Percentiles rank a stretch among this genome's conserved stretches.
These are phyloP conservation scores for Fusarium sp. DNA, from an alignment of 2,329 filamentous ascomycete species.

Conservation along the genomic window DNA sequence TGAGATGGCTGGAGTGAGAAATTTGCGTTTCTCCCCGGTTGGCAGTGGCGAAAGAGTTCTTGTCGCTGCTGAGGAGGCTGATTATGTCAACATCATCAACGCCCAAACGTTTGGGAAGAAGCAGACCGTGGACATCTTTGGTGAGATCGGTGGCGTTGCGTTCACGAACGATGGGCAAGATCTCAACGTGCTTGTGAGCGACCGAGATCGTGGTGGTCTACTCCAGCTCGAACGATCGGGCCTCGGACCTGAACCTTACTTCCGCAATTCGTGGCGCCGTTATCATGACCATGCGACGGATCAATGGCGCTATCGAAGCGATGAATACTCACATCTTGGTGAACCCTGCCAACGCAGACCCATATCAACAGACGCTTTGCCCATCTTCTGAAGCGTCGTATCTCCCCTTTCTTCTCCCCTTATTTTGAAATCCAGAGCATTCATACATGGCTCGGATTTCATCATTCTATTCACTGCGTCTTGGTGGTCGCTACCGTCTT, in stretches of 20 bases:
- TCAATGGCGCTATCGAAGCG: slow-evolving; percentile 23
- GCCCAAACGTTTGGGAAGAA: slow-evolving; percentile 71
- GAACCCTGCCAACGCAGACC: slow-evolving; percentile 35
- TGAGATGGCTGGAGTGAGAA: slow-evolving; percentile 75
- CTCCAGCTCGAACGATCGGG: slow-evolving; percentile 67
- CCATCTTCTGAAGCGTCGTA: slow-evolving; percentile 23
- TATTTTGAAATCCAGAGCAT: not conserved
- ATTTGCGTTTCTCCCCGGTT: slow-evolving; percentile 76
- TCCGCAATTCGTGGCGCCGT: slow-evolving; percentile 35
- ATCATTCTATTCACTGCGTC: slow-evolving; percentile 9
- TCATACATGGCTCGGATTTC: slow-evolving; percentile 1
- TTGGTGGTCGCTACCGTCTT: slow-evolving; percentile 7
- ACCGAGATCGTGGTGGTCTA: slow-evolving; percentile 73
- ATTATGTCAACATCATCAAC: slow-evolving; percentile 77
- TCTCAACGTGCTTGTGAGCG: slow-evolving; percentile 75
- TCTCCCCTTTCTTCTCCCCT: not conserved
- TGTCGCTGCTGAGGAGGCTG: slow-evolving; percentile 79
- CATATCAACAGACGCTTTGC: slow-evolving; percentile 28
- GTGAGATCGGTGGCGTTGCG: slow-evolving; percentile 75
- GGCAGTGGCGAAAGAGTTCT: slow-evolving; percentile 75
- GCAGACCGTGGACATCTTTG: slow-evolving; percentile 79
- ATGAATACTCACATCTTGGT: slow-evolving; percentile 12
- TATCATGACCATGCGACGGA: slow-evolving; percentile 1
- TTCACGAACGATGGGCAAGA: slow-evolving; percentile 75
- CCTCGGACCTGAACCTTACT: slow-evolving; percentile 44